These are phyloP conservation scores for Eurotiales sp. DNA, from an alignment of 2,329 filamentous ascomycete species.

Conservation along the genomic window DNA sequence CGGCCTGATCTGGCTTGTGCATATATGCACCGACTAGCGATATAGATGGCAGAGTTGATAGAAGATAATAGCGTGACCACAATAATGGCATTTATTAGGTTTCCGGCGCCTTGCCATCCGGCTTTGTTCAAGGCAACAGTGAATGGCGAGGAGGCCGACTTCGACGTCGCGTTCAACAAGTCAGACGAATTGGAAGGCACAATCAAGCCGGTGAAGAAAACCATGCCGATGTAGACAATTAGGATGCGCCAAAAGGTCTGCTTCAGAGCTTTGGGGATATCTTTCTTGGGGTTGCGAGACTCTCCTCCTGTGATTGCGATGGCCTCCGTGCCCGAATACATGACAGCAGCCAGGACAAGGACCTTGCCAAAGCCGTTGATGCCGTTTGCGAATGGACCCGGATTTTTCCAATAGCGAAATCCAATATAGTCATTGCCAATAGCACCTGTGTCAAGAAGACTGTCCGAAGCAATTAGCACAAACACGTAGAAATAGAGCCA, in stretches of 20 bases:
- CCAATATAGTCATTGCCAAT: conserved; percentile 33
- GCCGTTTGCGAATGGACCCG: conserved; percentile 3
- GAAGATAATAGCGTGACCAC: conserved; percentile 39
- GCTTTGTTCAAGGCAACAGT: conserved; percentile 40
- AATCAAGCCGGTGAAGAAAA: conserved; percentile 66
- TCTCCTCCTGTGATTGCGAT: conserved; percentile 42
- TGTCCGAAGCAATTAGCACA: no score
- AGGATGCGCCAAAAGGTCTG: conserved; percentile 74
- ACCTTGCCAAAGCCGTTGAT: conserved; percentile 30
- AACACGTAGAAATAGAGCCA: no score
- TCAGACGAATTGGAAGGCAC: conserved; percentile 59
- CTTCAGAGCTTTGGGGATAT: conserved; percentile 66
- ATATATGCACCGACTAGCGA: conserved; percentile 62
- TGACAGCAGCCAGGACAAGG: conserved; percentile 34
- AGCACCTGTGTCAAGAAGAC: conserved; percentile 30
- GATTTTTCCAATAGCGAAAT: conserved; percentile 30
- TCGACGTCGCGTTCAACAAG: conserved; percentile 43
- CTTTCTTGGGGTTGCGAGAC: conserved; percentile 62
- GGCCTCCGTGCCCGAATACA: conserved; percentile 36
- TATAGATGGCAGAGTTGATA: conserved; percentile 39
- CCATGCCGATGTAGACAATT: conserved; percentile 46
- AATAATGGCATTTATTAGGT: conserved; percentile 37
- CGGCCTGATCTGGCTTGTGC: conserved; percentile 53
- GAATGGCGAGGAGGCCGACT: conserved; percentile 36
- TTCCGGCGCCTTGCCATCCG: conserved; percentile 30